These are phyloP conservation scores for Xylaria arbuscula DNA, from an alignment of 2,329 filamentous ascomycete species.

Conservation along the genomic window DNA sequence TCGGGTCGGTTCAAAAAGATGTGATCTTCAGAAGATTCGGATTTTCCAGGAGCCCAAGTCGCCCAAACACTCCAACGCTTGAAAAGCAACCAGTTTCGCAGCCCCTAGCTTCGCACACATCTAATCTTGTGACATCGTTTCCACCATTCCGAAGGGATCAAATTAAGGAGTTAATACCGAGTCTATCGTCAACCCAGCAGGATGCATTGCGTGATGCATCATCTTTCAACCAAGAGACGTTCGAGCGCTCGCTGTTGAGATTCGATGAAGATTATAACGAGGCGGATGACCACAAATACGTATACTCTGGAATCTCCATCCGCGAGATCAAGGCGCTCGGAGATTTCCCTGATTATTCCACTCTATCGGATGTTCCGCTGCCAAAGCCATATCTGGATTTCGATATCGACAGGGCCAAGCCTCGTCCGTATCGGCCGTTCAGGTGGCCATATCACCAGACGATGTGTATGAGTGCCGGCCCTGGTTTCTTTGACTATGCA, in stretches of 20 bases:
- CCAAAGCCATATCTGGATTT: slow-evolving; percentile 74
- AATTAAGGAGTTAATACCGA: slow-evolving; percentile 37
- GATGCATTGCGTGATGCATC: slow-evolving; percentile 39
- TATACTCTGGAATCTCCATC: slow-evolving; percentile 76
- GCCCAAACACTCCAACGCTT: slow-evolving; percentile 41
- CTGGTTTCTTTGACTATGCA: not conserved
- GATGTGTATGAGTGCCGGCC: slow-evolving; percentile 74
- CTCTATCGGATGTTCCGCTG: slow-evolving; percentile 77
- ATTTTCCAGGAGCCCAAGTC: slow-evolving; percentile 30
- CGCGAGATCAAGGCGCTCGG: slow-evolving; percentile 76
- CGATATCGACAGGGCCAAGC: slow-evolving; percentile 72
- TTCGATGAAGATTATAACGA: slow-evolving; percentile 52
- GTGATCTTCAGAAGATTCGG: slow-evolving; percentile 40
- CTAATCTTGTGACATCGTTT: slow-evolving; percentile 39
- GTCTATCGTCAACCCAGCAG: slow-evolving; percentile 36
- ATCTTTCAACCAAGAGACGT: slow-evolving; percentile 38
- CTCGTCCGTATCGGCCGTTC: slow-evolving; percentile 83
- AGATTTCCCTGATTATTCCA: slow-evolving; percentile 82
- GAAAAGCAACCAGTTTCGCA: slow-evolving; percentile 45
- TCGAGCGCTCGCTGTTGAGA: slow-evolving; percentile 46
- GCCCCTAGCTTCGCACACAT: slow-evolving; percentile 38
- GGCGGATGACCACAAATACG: slow-evolving; percentile 58
- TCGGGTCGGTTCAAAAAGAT: slow-evolving; percentile 37
- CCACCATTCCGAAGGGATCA: slow-evolving; percentile 43
- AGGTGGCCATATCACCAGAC: slow-evolving; percentile 90